Percentiles rank a stretch among this genome's conserved stretches.
Conservation (phyloP, 495 filamentous ascomycete species). For the Talaromyces nanjingensis region DNA sequence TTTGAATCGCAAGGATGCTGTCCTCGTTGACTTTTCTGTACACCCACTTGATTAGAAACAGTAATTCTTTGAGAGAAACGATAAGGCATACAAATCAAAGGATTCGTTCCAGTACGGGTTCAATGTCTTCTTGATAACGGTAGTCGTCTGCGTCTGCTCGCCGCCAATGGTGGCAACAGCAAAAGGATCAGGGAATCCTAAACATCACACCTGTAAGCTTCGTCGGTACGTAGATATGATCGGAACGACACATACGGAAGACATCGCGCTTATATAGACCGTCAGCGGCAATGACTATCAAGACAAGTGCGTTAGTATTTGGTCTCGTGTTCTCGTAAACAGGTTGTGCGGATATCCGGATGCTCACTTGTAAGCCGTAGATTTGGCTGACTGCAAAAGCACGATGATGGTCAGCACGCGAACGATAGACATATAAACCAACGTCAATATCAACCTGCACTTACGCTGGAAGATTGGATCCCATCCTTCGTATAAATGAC, state of each 20-base stretch:
- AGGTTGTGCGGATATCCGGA: background rate
- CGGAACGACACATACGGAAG: constrained; percentile 56
- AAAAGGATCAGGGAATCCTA: constrained; percentile 96
- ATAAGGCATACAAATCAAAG: constrained; percentile 78
- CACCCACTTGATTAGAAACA: background rate
- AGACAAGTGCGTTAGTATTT: constrained; percentile 13
- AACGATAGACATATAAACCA: background rate
- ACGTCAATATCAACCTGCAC: constrained; percentile 17
- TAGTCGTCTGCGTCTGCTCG: constrained; percentile 93
- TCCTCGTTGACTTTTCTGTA: constrained; percentile 79
- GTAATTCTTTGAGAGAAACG: background rate
- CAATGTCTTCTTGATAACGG: constrained; percentile 91
- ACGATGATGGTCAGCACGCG: constrained; percentile 13
- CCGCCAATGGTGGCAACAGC: constrained; percentile 94
- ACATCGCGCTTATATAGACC: constrained; percentile 98
- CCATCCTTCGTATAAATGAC: constrained; percentile 38
- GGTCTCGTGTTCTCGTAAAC: constrained; percentile 4
- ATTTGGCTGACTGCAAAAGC: constrained; percentile 45
- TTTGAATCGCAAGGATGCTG: constrained; percentile 93
- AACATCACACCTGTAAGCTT: constrained; percentile 3
- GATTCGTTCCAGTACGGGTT: constrained; percentile 99
- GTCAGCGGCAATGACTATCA: constrained; percentile 91
- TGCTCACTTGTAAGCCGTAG: constrained; percentile 58
- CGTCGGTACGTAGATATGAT: background rate
- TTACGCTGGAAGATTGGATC: constrained; percentile 56